These are phyloP conservation scores for Phanerochaete carnosa DNA, from an alignment of 768 basidiomycete genomes.

Conservation along the genomic window DNA sequence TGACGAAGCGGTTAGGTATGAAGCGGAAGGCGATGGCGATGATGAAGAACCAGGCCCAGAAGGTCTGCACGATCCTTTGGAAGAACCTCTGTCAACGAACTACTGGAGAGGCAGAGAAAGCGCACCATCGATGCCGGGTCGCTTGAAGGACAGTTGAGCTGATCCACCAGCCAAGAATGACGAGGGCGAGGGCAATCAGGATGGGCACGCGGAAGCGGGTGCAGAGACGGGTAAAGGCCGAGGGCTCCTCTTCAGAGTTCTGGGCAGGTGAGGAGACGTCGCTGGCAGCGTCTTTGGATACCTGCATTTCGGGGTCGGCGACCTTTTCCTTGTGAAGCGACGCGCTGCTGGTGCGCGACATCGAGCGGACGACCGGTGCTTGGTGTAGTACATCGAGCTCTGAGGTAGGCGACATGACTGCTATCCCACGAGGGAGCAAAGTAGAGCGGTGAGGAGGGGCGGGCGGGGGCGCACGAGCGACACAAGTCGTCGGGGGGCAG, in stretches of 20 bases:
- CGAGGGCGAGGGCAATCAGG: constrained; percentile 47
- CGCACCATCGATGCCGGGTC: constrained; percentile 74
- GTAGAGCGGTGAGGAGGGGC: background rate
- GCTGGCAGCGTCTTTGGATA: constrained; percentile 13
- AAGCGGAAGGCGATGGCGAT: constrained; percentile 80
- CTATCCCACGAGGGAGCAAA: background rate
- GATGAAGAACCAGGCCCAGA: constrained; percentile 84
- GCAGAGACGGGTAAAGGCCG: constrained; percentile 4
- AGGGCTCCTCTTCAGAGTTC: constrained; percentile 9
- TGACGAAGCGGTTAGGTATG: constrained; percentile 68
- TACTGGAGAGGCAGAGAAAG: constrained; percentile 5
- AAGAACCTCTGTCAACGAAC: background rate
- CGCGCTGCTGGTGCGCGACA: background rate
- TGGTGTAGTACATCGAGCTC: background rate
- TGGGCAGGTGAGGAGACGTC: constrained; percentile 18
- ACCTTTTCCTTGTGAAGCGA: constrained; percentile 23
- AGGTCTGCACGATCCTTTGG: constrained; percentile 70
- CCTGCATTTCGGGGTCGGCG: constrained; percentile 17
- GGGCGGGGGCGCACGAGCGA: background rate
- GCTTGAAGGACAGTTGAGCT: constrained; percentile 63
- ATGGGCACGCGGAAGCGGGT: constrained; percentile 29
- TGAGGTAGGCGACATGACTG: background rate
- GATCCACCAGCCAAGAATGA: constrained; percentile 87
- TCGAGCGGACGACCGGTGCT: background rate
- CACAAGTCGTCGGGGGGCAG: background rate